Evolutionary conservation across 2,329 filamentous ascomycete species (phyloP).

Genomic region (Colletotrichum ledebouriae): DNA sequence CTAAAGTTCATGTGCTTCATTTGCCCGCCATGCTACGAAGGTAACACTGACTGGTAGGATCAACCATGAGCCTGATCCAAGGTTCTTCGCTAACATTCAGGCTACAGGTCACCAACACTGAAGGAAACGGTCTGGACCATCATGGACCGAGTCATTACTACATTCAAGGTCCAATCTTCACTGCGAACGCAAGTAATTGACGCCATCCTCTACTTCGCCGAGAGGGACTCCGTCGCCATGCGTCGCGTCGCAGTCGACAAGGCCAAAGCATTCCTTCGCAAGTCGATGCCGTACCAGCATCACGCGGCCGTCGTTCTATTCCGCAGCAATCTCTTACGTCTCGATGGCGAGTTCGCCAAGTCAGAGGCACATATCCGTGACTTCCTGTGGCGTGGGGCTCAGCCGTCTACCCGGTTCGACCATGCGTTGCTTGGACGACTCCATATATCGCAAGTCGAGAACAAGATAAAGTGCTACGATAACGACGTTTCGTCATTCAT

Average conservation of each 20-base stretch:
- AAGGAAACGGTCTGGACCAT: slow-evolving; percentile 49
- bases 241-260: slow-evolving; percentile 46
- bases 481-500: slow-evolving; percentile 48
- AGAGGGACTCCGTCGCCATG: slow-evolving; percentile 48
- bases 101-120: slow-evolving; percentile 44
- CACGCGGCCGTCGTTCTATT: slow-evolving; percentile 50
- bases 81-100: slow-evolving; percentile 9
- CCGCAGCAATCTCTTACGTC: slow-evolving; percentile 49
- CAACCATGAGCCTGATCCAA: rapidly evolving
- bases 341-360: slow-evolving; percentile 46
- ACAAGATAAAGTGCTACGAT: slow-evolving; percentile 52
- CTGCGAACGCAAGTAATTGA: slow-evolving; percentile 46
- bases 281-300: slow-evolving; percentile 50
- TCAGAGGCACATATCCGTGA: slow-evolving; percentile 47
- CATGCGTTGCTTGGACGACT: slow-evolving; percentile 50
- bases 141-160: slow-evolving; percentile 42
- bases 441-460: slow-evolving; percentile 53
- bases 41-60: slow-evolving; percentile 49
- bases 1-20: slow-evolving; percentile 48
- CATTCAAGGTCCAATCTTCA: slow-evolving; percentile 39
- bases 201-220: slow-evolving; percentile 49
- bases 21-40: slow-evolving; percentile 51
- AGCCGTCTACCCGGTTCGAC: slow-evolving; percentile 45
- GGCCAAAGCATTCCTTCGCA: slow-evolving; percentile 46
- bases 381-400: slow-evolving; percentile 44